Evolutionary conservation across 1,139 yeast genomes (phyloP), one percentile per base, ranked within the genome.

Genomic region (Pichia sp.): DNA sequence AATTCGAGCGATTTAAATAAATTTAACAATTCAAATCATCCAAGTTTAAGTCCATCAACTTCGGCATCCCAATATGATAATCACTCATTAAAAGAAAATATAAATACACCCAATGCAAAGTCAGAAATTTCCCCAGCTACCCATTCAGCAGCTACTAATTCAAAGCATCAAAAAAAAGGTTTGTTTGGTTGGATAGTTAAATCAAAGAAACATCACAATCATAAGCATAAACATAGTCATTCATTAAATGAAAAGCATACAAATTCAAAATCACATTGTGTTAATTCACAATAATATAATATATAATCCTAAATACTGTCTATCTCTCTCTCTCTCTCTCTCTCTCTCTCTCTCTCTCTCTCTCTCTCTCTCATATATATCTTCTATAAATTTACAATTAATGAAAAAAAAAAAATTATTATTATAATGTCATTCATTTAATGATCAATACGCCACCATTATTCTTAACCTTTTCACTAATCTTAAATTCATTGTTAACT

Each of bases 101-200:
- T 27, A 15, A 15, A 12, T 12, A n/a, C 15, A 6, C 11, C 12
- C 6, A 13, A 23, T n/a, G 8, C 15, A 35, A 12, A 20, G 12
- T 2, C 38, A 20, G 3, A 18, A 9, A 13, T 13, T 1, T 13
- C 5, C 6, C 18, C 40, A 11, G 11, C 30, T 16, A 13, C 18
- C 1, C 13, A 11, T 8, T 18, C 40, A 11, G 11, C 30, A 6
- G 6, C 11, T 11, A n/a, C 18, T 30, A 30, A 25, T 29, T 27
- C 7, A 20, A 16, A 27, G 22, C 30, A 30, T 24, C 39, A 39
- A n/a, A 46, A 44, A 32, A 52, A 47, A 25, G 49, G 53, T 11
- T 29, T 52, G 13, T 50, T 52, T 36, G 32, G 45, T 27, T 52
- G 54, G 54, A 48, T 52, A 34, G 45, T 45, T 7, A 51, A 49